These are phyloP conservation scores for Phoma sp. DNA, from an alignment of 2,329 filamentous ascomycete genomes.

Conservation along the genomic window DNA sequence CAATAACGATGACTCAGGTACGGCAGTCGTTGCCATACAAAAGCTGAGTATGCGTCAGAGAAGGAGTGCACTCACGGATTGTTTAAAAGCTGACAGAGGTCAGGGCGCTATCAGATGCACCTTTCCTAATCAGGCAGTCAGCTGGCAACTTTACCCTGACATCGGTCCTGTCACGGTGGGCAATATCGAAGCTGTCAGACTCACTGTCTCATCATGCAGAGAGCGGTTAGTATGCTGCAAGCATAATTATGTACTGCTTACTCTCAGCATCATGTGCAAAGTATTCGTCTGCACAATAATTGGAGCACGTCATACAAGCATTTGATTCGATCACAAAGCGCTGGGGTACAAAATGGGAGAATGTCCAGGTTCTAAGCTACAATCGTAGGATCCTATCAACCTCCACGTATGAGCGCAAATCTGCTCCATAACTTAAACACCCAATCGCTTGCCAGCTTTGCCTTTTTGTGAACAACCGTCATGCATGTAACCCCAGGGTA, in stretches of 20 bases:
- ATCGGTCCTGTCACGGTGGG: neutral
- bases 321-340: constrained; percentile 5
- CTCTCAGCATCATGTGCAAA: no score
- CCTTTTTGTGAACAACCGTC: constrained; percentile 49
- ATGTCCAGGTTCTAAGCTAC: constrained; percentile 49
- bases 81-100: no score
- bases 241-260: no score
- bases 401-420: constrained; percentile 40
- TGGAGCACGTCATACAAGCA: constrained; percentile 11
- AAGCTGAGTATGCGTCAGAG: neutral
- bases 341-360: constrained; percentile 31
- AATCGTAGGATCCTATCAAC: constrained; percentile 46
- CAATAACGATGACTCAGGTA: no score
- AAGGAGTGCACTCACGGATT: no score
- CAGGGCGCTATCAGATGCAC: neutral
- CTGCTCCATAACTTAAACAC: constrained; percentile 46
- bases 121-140: neutral
- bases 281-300: neutral
- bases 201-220: no score
- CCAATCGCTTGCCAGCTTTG: constrained; percentile 45
- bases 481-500: constrained; percentile 41
- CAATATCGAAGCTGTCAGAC: no score
- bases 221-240: no score
- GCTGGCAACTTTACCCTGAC: neutral
- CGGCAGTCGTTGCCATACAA: neutral